These are phyloP conservation scores for Astrephomene gubernaculifera DNA, from an alignment of 139 green algal species.

Conservation along the genomic window DNA sequence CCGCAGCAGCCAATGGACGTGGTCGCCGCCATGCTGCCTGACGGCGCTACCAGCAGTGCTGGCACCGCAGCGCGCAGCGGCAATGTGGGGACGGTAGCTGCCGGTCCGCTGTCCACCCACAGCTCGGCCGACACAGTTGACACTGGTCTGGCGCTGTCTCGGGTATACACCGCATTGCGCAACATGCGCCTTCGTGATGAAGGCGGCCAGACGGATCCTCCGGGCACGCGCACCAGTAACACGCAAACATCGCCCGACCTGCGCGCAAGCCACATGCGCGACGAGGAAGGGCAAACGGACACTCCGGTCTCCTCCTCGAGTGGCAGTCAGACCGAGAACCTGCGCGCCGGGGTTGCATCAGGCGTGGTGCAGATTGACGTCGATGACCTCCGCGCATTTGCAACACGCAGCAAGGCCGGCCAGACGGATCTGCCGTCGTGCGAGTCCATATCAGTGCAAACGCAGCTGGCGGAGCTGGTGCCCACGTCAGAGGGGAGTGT, in stretches of 20 bases:
- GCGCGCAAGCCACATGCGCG: not conserved
- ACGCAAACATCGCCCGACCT: not conserved
- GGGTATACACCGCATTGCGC: not conserved
- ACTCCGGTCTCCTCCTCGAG: not conserved
- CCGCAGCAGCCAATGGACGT: no score
- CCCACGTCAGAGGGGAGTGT: not conserved
- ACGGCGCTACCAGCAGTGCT: not conserved
- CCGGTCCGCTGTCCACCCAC: not conserved
- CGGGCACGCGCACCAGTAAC: not conserved
- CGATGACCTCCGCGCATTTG: not conserved
- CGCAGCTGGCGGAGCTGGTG: not conserved
- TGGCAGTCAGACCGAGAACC: not conserved
- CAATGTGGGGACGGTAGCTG: no score
- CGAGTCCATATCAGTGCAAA: not conserved
- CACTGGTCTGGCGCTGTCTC: not conserved
- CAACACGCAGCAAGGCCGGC: not conserved
- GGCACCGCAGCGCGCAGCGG: not conserved
- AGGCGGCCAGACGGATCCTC: not conserved
- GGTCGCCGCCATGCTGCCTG: not conserved
- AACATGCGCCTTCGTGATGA: slow-evolving; percentile 16
- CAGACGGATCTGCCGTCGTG: not conserved
- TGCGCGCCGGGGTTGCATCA: not conserved
- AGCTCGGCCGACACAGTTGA: slow-evolving; percentile 23
- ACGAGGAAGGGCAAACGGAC: not conserved
- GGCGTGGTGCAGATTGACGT: not conserved